Evolutionary conservation across 148 eudicot genomes (phyloP).

Genomic region (Euryodendron excelsum): DNA sequence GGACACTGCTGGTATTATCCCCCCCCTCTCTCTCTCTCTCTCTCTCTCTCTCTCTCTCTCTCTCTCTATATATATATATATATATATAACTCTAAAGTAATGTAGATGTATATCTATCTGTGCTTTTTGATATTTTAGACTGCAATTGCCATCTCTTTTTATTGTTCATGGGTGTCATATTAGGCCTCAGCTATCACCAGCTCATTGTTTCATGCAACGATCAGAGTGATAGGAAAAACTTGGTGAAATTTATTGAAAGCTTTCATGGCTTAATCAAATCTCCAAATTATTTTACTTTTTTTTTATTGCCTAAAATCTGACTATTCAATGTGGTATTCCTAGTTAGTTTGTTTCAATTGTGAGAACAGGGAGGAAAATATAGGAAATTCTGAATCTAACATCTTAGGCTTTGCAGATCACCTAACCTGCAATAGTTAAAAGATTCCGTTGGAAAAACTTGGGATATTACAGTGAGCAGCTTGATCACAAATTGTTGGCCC

Average conservation of each 20-base stretch:
- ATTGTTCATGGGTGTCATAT: not conserved
- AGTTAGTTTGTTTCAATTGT: not conserved
- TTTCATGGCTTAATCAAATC: not conserved
- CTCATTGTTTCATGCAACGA: slow-evolving; percentile 1
- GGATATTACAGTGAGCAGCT: not conserved
- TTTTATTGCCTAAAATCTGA: not conserved
- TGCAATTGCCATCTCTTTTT: not conserved
- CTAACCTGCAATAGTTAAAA: too few species aligned
- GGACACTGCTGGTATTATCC: slow-evolving; percentile 35
- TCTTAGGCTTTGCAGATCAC: too few species aligned
- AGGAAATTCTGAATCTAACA: not conserved
- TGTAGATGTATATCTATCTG: not conserved
- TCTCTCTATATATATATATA: not conserved
- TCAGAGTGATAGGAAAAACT: slow-evolving; percentile 3
- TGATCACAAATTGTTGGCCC: not conserved
- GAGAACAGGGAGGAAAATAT: not conserved
- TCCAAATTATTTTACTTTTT: not conserved
- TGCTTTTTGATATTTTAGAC: not conserved
- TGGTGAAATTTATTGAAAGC: not conserved
- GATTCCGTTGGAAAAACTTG: not conserved
- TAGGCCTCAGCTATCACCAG: not conserved
- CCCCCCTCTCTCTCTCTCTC: too few species aligned
- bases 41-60: not conserved
- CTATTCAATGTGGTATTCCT: not conserved
- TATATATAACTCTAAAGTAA: not conserved